Evolutionary conservation across 73 alveolate species (phyloP), one percentile per base, ranked within the genome.

Genomic region (Stentor roeselii): DNA sequence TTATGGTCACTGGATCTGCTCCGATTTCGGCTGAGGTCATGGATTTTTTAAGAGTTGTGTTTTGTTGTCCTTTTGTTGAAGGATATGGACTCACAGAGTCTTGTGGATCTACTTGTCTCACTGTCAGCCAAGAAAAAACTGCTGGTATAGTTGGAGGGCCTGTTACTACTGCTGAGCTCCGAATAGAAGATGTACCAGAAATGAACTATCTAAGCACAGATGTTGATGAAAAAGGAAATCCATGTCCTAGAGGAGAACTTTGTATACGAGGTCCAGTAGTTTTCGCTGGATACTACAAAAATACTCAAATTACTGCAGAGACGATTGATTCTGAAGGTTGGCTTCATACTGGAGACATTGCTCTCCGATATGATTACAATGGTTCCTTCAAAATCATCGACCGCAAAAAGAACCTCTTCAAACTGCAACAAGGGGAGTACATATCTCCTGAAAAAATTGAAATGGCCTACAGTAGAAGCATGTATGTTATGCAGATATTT

Each of bases 281-380:
- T 80, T 91, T 93, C 67, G 78, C 67, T 27, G 94, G 92, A 27
- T 93, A 93, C 84, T 93, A 60, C 77, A 91, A 78, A 14, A 2
- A 21, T 58, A 31, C 35, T 58, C 86, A 91, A 39, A 80, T 90
- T 41, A 90, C 92, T 2, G 84, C 60, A 36, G 93, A 87, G 39
- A 60, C 96, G 21, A 34, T 93, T 39, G 96, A 93, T 86, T 84
- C 36, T n/a, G 91, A 93, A 2, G 98, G 98, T 0, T 95, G 99
- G 98, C 86, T 93, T 59, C 99, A 93, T 82, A 42, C 96, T 83
- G 98, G 98, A 15, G 98, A 94, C 84, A 90, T 94, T 58, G 98
- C 89, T 60, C 89, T 38, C 42, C 78, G 82, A 37, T 76, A 94
- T 40, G 86, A 83, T 59, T 88, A 88, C 67, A 91, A 87, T 39